Evolutionary conservation across 2,329 filamentous ascomycete species (phyloP), one percentile per base, ranked within the genome.

Genomic region (Samsoniella hepiali): DNA sequence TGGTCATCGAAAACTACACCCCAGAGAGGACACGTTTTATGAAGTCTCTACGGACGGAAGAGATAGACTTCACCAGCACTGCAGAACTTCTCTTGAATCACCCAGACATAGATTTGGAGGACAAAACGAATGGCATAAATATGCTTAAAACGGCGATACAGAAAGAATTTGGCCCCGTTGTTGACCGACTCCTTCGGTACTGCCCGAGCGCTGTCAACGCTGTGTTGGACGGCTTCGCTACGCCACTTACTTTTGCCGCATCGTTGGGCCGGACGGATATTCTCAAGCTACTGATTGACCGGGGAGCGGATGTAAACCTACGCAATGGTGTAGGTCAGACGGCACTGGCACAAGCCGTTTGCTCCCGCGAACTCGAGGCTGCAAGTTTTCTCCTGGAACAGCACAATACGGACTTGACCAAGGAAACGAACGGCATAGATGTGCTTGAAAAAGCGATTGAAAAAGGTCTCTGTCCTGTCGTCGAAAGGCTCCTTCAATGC

Each of bases 391-490:
- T 53, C 15, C 17, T 32, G n/a, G 31, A 53, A 53, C 31, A 53
- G 27, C 9, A 32, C 31, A 34, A 53, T 32, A 53, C 31, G 31
- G 49, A 53, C 49, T 53, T 53, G 31, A 53, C 31, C 17, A 15
- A 53, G 1, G 27, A 53, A 53, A 34, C 29, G 13, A 53, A 53
- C 49, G 49, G 27, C 31, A 53, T 53, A 34, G 4, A 7, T 53
- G 31, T 53, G 27, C 31, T 53, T 53, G 31, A 54, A 40, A 54
- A 15, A 38, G 51, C 51, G 51, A 54, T 54, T 38, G 34, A 54
- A 40, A 38, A 40, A n/a, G 32, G 51, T 36, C 8, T 54, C 22
- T 54, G 8, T 7, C 31, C 34, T 54, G 15, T 54, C 51, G 34
- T 54, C 17, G 36, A 54, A 27, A 54, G 17, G 51, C 32, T 38